Conservation (phyloP, 2,329 filamentous ascomycete genomes). For the Microascus cirrosus region DNA sequence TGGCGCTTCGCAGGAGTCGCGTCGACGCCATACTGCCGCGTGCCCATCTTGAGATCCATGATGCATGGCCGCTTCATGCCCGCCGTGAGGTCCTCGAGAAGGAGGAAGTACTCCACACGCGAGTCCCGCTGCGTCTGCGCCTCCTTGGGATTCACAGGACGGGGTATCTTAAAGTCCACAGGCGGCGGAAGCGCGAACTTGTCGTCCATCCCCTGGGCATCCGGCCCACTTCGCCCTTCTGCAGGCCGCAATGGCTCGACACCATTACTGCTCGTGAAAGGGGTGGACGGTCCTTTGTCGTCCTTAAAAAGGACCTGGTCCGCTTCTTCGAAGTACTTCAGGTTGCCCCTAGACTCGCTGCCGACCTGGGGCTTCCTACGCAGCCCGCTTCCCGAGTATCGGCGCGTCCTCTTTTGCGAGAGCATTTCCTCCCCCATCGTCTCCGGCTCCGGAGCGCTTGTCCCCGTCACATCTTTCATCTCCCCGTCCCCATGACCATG, state of each 20-base stretch:
- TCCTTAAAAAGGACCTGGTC: slow-evolving; percentile 73
- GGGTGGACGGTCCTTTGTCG: slow-evolving; percentile 23
- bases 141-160: slow-evolving; percentile 67
- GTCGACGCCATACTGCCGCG: slow-evolving; percentile 89
- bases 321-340: slow-evolving; percentile 87
- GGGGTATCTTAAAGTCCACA: slow-evolving; percentile 29
- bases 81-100: slow-evolving; percentile 88
- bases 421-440: slow-evolving; percentile 31
- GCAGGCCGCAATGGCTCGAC: slow-evolving; percentile 1
- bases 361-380: slow-evolving; percentile 65
- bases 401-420: slow-evolving; percentile 45
- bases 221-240: slow-evolving; percentile 4
- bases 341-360: slow-evolving; percentile 55
- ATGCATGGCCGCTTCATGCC: slow-evolving; percentile 96
- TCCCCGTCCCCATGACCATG: slow-evolving; percentile 13
- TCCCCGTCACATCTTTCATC: slow-evolving; percentile 47
- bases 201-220: background rate
- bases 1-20: slow-evolving; percentile 84
- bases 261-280: background rate
- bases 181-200: slow-evolving; percentile 13
- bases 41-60: slow-evolving; percentile 97
- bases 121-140: slow-evolving; percentile 51
- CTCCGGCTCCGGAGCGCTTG: slow-evolving; percentile 53
- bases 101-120: slow-evolving; percentile 82
- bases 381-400: slow-evolving; percentile 81